Evolutionary conservation across 345 rosid genomes (phyloP).

Genomic region (Eucalyptus shirleyi): DNA sequence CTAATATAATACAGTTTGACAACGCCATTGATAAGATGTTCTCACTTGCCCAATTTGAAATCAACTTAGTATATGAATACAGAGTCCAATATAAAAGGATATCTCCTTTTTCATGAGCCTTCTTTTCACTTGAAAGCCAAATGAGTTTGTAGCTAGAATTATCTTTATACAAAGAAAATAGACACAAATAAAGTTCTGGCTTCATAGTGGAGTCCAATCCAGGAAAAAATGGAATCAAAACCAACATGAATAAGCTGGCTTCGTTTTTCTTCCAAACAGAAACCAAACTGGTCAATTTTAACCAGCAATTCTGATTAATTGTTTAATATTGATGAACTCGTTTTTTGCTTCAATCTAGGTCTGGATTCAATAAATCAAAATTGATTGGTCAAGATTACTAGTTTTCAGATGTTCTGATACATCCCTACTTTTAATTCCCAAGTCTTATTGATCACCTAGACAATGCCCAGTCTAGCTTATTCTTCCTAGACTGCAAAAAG

Average conservation of each 20-base stretch:
- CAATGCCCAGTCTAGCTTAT: neutral
- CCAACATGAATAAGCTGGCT: neutral
- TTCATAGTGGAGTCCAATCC: neutral
- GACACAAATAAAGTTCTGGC: neutral
- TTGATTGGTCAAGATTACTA: neutral
- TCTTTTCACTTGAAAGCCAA: neutral
- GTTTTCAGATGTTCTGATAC: neutral
- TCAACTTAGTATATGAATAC: neutral
- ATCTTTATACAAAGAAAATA: neutral
- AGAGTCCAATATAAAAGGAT: neutral
- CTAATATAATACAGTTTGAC: neutral
- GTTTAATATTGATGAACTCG: neutral
- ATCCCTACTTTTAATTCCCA: neutral
- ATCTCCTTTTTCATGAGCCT: neutral
- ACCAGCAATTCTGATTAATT: neutral
- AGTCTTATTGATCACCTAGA: neutral
- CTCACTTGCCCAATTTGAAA: neutral
- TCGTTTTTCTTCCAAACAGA: neutral
- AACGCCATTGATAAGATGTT: neutral
- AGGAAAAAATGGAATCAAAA: neutral
- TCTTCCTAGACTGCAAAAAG: neutral
- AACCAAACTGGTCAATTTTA: neutral
- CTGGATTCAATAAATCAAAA: neutral
- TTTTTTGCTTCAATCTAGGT: neutral
- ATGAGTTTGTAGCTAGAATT: neutral